Conservation (phyloP, 768 basidiomycete genomes). For the Tremella fuciformis region DNA sequence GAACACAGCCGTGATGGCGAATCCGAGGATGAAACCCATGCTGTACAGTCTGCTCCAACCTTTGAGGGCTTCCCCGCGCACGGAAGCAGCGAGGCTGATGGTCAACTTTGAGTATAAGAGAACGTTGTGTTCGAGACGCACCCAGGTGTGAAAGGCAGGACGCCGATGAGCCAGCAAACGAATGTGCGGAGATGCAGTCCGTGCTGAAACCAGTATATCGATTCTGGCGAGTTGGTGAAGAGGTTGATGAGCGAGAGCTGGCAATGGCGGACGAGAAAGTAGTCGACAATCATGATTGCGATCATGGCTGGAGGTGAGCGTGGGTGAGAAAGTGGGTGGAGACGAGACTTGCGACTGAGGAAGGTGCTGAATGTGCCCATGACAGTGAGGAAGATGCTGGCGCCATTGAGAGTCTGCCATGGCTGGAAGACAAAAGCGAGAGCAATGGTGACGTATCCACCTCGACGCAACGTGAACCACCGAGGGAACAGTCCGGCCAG, state of each 20-base stretch:
- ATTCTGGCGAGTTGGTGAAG: slow-evolving; percentile 2
- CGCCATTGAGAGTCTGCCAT: slow-evolving; percentile 3
- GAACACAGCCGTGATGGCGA: background rate
- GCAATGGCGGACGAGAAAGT: slow-evolving; percentile 1
- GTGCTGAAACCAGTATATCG: slow-evolving; percentile 2
- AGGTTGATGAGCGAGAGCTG: slow-evolving; percentile 1
- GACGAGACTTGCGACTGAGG: slow-evolving; percentile 13
- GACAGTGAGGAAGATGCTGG: slow-evolving; percentile 18
- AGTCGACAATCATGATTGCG: slow-evolving; percentile 6
- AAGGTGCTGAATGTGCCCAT: slow-evolving; percentile 33
- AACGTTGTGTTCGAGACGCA: background rate
- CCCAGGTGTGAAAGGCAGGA: slow-evolving; percentile 3
- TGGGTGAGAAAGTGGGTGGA: background rate
- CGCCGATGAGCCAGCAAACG: slow-evolving; percentile 4
- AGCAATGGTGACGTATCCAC: slow-evolving; percentile 3
- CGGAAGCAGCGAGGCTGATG: background rate
- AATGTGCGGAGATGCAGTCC: background rate
- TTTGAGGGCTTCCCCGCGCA: background rate
- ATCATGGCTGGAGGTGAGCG: background rate
- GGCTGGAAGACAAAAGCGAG: slow-evolving; percentile 5
- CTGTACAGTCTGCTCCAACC: slow-evolving; percentile 1
- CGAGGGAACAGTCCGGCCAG: slow-evolving; percentile 7
- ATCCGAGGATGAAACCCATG: slow-evolving; percentile 5
- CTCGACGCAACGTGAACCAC: slow-evolving; percentile 8
- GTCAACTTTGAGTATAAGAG: background rate